Percentiles rank a stretch among this genome's conserved stretches.
These are phyloP conservation scores for Coemansia sp. DNA, from an alignment of 192 early-diverging fungal genomes.

Conservation along the genomic window DNA sequence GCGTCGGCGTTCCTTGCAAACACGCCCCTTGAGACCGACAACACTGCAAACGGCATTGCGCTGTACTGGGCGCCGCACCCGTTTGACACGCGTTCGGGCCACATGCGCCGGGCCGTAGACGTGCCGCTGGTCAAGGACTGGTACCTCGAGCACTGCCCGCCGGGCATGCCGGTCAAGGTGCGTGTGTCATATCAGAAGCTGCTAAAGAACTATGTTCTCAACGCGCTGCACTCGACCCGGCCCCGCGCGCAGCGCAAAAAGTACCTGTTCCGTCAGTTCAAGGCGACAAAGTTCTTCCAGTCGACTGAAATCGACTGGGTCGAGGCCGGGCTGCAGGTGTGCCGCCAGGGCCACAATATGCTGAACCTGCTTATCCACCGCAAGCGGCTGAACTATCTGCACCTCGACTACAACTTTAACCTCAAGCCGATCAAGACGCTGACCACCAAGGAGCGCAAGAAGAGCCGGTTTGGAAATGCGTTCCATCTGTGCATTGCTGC, in stretches of 20 bases:
- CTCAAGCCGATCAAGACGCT: conserved; percentile 98
- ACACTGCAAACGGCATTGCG: conserved; percentile 87
- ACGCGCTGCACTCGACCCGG: conserved; percentile 80
- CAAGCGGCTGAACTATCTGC: conserved; percentile 97
- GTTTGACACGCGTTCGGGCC: conserved; percentile 89
- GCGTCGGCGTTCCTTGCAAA: conserved; percentile 80
- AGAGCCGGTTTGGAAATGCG: conserved; percentile 97
- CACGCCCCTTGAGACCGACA: conserved; percentile 79
- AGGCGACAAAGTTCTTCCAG: conserved; percentile 98
- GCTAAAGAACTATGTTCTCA: conserved; percentile 94
- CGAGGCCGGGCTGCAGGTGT: conserved; percentile 97
- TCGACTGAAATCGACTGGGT: conserved; percentile 99
- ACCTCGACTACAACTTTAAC: conserved; percentile 99
- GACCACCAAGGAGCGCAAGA: conserved; percentile 99
- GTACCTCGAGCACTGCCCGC: conserved; percentile 97
- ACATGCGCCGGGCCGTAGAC: conserved; percentile 88
- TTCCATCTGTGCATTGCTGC: conserved; percentile 78
- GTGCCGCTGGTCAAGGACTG: conserved; percentile 95
- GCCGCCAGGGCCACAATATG: conserved; percentile 99
- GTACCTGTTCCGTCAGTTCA: conserved; percentile 92
- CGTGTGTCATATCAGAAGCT: conserved; percentile 99
- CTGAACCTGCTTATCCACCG: conserved; percentile 97
- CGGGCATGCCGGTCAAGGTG: conserved; percentile 93
- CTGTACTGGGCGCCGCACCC: conserved; percentile 99
- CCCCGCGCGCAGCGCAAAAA: conserved; percentile 91